Conservation (phyloP, 768 basidiomycete genomes). For the Cantharellus anzutake region DNA sequence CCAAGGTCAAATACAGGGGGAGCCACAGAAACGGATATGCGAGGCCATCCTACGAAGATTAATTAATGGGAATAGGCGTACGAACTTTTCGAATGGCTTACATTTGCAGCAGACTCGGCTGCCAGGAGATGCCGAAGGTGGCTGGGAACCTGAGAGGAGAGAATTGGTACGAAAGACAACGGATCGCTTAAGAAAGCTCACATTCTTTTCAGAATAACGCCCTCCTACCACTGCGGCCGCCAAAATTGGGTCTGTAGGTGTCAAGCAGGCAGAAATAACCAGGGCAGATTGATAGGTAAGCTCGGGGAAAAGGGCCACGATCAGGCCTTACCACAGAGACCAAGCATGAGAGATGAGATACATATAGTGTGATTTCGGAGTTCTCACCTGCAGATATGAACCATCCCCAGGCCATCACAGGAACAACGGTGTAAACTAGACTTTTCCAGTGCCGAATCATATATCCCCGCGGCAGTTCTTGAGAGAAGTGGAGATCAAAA, state of each 20-base stretch:
- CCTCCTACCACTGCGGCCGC: slow-evolving; percentile 91
- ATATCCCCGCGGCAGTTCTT: slow-evolving; percentile 86
- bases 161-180: neutral
- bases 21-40: slow-evolving; percentile 1
- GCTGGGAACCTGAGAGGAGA: neutral
- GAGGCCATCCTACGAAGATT: neutral
- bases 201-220: slow-evolving; percentile 77
- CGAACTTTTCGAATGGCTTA: neutral
- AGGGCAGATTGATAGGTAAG: slow-evolving; percentile 79
- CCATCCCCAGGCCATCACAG: slow-evolving; percentile 16
- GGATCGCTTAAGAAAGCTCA: neutral
- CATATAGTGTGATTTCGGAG: neutral
- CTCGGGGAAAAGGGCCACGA: slow-evolving; percentile 78
- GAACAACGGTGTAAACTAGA: slow-evolving; percentile 61
- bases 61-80: neutral
- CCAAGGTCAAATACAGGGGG: neutral
- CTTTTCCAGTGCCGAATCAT: slow-evolving; percentile 84
- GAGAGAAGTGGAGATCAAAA: too few relatives aligned
- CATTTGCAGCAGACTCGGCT: neutral
- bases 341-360: neutral
- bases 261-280: slow-evolving; percentile 81
- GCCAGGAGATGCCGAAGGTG: neutral
- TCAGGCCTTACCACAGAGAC: slow-evolving; percentile 33
- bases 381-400: slow-evolving; percentile 7
- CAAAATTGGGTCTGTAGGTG: slow-evolving; percentile 87